Evolutionary conservation across 2,329 filamentous ascomycete species (phyloP).

Genomic region (Scortechinia acanthostroma): DNA sequence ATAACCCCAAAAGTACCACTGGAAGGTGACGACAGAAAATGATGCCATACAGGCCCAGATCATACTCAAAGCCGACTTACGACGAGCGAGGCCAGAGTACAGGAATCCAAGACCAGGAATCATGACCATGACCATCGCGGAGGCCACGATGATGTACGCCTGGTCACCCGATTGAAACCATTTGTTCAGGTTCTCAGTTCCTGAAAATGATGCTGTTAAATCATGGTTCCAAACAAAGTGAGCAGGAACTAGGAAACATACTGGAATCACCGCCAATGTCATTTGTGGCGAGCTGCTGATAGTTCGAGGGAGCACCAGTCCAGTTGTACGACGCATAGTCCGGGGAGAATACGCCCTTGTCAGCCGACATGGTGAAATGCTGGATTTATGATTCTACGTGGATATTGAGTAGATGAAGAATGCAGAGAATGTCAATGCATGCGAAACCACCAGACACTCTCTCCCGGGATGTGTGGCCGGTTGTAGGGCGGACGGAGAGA

Average conservation of each 20-base stretch:
- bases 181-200: conserved; percentile 1
- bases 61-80: conserved; percentile 31
- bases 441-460: no score
- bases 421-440: no score
- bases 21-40: conserved; percentile 31
- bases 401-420: no score
- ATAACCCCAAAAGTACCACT: conserved; percentile 37
- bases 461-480: no score
- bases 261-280: neutral
- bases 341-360: conserved; percentile 12
- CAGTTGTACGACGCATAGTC: conserved; percentile 38
- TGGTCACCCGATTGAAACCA: conserved; percentile 2
- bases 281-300: conserved; percentile 12
- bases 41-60: conserved; percentile 37
- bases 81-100: conserved; percentile 26
- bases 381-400: no score
- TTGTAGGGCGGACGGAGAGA: no score
- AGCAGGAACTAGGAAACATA: neutral
- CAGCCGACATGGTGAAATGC: no score
- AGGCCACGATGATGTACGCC: conserved; percentile 2
- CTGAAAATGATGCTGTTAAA: neutral
- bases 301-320: conserved; percentile 33
- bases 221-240: no score
- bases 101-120: conserved; percentile 24
- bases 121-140: conserved; percentile 3